Conservation (phyloP, 2,329 filamentous ascomycete genomes). For the Fusarium lateritium region DNA sequence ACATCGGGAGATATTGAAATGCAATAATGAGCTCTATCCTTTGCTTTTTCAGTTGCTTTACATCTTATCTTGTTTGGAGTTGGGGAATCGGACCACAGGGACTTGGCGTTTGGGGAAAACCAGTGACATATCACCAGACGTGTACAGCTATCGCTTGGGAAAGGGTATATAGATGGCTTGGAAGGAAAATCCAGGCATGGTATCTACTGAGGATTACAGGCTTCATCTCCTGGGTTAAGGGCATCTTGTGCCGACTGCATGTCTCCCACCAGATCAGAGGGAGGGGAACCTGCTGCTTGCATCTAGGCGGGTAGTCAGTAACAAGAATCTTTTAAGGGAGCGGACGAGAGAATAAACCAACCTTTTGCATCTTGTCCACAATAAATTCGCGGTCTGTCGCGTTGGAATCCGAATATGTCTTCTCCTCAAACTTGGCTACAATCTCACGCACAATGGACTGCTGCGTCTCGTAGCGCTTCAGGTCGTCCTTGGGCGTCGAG, state of each 20-base stretch:
- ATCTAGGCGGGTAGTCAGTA: slow-evolving; percentile 71
- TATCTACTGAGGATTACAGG: slow-evolving; percentile 73
- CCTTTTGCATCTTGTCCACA: slow-evolving; percentile 98
- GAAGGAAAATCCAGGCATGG: slow-evolving; percentile 40
- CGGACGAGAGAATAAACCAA: slow-evolving; percentile 58
- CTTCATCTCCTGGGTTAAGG: slow-evolving; percentile 72
- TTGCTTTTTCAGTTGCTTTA: slow-evolving; percentile 13
- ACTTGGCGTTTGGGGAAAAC: slow-evolving; percentile 44
- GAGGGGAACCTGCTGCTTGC: slow-evolving; percentile 94
- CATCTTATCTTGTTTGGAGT: slow-evolving; percentile 38
- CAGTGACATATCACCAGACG: slow-evolving; percentile 34
- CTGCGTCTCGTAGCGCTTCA: slow-evolving; percentile 86
- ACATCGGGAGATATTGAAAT: slow-evolving; percentile 56
- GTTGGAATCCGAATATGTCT: slow-evolving; percentile 86
- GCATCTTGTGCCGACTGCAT: slow-evolving; percentile 86
- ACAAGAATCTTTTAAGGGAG: background rate
- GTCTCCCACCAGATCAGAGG: slow-evolving; percentile 90
- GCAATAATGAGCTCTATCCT: slow-evolving; percentile 17
- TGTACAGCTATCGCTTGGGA: slow-evolving; percentile 46
- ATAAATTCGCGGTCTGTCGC: slow-evolving; percentile 89
- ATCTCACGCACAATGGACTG: slow-evolving; percentile 86
- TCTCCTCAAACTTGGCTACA: slow-evolving; percentile 87
- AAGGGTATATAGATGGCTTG: slow-evolving; percentile 50
- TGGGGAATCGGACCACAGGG: slow-evolving; percentile 32
- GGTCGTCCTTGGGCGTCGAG: slow-evolving; percentile 77